A percentile compares a stretch with the other conserved stretches of the same genome.
Evolutionary conservation across 2,329 filamentous ascomycete genomes (phyloP).

Genomic region (Diplodia seriata): DNA sequence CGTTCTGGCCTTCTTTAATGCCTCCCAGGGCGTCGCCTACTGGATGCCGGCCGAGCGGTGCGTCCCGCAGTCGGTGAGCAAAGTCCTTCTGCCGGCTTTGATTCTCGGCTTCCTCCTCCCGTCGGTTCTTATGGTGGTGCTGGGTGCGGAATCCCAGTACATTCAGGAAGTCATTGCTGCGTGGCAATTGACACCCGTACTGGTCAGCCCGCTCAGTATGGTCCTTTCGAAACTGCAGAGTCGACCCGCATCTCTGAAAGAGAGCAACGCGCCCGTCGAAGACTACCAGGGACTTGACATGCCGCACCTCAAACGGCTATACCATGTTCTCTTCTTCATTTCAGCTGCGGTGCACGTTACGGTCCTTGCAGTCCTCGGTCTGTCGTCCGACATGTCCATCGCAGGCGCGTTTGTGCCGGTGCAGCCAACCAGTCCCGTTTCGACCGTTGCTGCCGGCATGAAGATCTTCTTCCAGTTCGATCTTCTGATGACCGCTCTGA

Average conservation of each 20-base stretch:
- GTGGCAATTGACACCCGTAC: slow-evolving; percentile 3
- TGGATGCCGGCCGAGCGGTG: slow-evolving; percentile 18
- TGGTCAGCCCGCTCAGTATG: not conserved
- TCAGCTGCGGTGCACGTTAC: not conserved
- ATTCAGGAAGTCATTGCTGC: not conserved
- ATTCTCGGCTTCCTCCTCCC: not conserved
- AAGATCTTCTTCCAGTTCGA: slow-evolving; percentile 17
- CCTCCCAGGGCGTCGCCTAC: not conserved
- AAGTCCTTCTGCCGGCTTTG: not conserved
- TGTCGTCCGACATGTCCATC: not conserved
- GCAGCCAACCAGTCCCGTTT: not conserved
- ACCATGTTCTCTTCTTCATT: slow-evolving; percentile 1
- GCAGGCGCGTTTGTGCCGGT: not conserved
- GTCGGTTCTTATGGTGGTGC: not conserved
- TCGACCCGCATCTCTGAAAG: not conserved
- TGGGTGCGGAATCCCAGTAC: not conserved
- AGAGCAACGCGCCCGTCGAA: not conserved
- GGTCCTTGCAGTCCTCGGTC: not conserved
- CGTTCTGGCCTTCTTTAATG: slow-evolving; percentile 1
- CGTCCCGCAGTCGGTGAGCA: not conserved
- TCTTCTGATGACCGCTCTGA: not conserved
- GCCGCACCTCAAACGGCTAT: not conserved
- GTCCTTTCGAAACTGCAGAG: not conserved
- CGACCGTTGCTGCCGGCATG: not conserved
- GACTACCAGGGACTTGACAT: slow-evolving; percentile 10